Evolutionary conservation across 345 rosid genomes (phyloP).

Genomic region (Erucastrum elatum): DNA sequence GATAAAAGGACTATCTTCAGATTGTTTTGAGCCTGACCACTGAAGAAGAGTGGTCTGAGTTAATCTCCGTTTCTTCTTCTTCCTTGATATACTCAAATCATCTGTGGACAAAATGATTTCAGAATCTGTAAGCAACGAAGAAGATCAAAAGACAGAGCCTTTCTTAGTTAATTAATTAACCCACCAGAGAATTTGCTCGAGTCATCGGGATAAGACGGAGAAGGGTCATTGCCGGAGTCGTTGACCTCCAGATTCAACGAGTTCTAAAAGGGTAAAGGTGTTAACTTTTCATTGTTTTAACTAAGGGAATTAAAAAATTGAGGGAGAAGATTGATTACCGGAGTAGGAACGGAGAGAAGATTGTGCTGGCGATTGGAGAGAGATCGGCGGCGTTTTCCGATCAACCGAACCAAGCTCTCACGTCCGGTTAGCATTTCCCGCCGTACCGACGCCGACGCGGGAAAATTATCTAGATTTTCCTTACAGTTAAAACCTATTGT

Average conservation of each 20-base stretch:
- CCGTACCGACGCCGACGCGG: constrained; percentile 29
- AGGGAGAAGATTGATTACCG: constrained; percentile 31
- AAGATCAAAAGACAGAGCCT: neutral
- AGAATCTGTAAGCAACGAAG: constrained; percentile 1
- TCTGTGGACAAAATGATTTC: constrained; percentile 7
- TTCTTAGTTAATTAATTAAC: constrained; percentile 22
- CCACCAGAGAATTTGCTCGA: constrained; percentile 45
- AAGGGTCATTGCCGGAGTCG: constrained; percentile 24
- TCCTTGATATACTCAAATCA: constrained; percentile 55
- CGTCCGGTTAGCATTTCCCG: constrained; percentile 64
- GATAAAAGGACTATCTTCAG: neutral
- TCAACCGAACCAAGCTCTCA: constrained; percentile 67
- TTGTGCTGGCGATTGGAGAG: constrained; percentile 61
- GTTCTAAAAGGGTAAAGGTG: constrained; percentile 32
- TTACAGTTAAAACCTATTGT: neutral
- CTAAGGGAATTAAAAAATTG: neutral
- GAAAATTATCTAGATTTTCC: constrained; percentile 15
- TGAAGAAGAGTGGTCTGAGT: constrained; percentile 82
- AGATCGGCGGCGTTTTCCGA: constrained; percentile 71
- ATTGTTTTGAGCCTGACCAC: constrained; percentile 40
- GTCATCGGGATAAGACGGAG: constrained; percentile 48
- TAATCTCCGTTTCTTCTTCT: constrained; percentile 58
- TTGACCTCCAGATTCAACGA: constrained; percentile 42
- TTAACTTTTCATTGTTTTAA: neutral
- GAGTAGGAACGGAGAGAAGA: constrained; percentile 50